A percentile compares a stretch with the other conserved stretches of the same genome.
Evolutionary conservation across 1,284 basidiomycete species (phyloP).

Genomic region (Irpex sp.): DNA sequence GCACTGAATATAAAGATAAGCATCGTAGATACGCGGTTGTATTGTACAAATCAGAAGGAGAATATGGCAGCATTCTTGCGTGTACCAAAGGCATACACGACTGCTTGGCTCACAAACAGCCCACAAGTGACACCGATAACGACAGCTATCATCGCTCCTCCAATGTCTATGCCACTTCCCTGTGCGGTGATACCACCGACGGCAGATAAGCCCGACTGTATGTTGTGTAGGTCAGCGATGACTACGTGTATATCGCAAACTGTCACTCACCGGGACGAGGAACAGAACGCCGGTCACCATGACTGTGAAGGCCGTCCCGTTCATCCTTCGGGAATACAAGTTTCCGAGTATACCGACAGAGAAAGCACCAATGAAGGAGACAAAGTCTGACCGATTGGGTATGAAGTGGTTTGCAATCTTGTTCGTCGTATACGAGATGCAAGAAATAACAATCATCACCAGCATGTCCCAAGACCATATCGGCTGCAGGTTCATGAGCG

Average conservation of each 20-base stretch:
- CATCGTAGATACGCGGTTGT: not conserved
- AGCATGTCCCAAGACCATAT: slow-evolving; percentile 59
- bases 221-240: slow-evolving; percentile 8
- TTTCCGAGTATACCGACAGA: slow-evolving; percentile 82
- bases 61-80: slow-evolving; percentile 83
- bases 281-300: slow-evolving; percentile 89
- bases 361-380: slow-evolving; percentile 85
- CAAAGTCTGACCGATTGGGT: slow-evolving; percentile 81
- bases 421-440: slow-evolving; percentile 73
- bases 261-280: slow-evolving; percentile 67
- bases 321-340: slow-evolving; percentile 79
- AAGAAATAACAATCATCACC: slow-evolving; percentile 86
- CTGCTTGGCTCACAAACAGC: slow-evolving; percentile 82
- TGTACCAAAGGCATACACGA: slow-evolving; percentile 83
- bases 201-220: slow-evolving; percentile 80
- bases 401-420: slow-evolving; percentile 82
- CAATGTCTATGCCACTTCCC: slow-evolving; percentile 70
- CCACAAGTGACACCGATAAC: slow-evolving; percentile 90
- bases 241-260: not conserved
- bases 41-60: slow-evolving; percentile 52
- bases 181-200: slow-evolving; percentile 76
- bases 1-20: not conserved
- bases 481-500: slow-evolving; percentile 77
- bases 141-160: slow-evolving; percentile 83
- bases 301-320: slow-evolving; percentile 86